A percentile compares a stretch with the other conserved stretches of the same genome.
phyloP scores from a whole-genome alignment of 805 yeast genomes.

The Yamadazyma insecticola region DNA sequence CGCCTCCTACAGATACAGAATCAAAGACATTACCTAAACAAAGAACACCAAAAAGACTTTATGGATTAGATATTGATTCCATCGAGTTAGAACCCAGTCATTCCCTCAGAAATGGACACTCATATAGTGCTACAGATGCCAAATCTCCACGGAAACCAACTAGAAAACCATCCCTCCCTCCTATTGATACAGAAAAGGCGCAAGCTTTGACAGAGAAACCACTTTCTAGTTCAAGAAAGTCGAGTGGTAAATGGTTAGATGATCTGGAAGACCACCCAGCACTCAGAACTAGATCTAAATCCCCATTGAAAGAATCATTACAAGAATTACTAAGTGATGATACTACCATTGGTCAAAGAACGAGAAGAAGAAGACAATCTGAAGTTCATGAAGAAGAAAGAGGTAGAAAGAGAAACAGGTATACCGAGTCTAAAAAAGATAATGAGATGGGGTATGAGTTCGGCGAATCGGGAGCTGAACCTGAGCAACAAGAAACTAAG shows the following conservation, averaged over 20 bases:
- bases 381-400: slow-evolving; percentile 1
- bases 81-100: slow-evolving; percentile 18
- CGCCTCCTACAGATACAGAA: too few relatives aligned
- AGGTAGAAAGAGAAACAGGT: too few relatives aligned
- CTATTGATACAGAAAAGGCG: too few relatives aligned
- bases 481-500: neutral
- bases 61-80: slow-evolving; percentile 17
- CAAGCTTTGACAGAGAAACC: too few relatives aligned
- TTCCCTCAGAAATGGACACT: slow-evolving; percentile 22
- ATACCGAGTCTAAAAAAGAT: slow-evolving; percentile 7
- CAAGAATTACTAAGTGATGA: slow-evolving; percentile 14
- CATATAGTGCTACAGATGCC: slow-evolving; percentile 11
- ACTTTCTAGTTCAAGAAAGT: too few relatives aligned
- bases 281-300: slow-evolving; percentile 28
- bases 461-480: slow-evolving; percentile 1
- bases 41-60: slow-evolving; percentile 8
- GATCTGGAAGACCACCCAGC: slow-evolving; percentile 21
- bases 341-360: slow-evolving; percentile 7
- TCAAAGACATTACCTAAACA: too few relatives aligned
- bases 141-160: slow-evolving; percentile 1
- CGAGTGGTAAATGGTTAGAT: slow-evolving; percentile 2
- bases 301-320: slow-evolving; percentile 26
- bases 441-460: neutral
- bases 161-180: too few relatives aligned
- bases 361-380: slow-evolving; percentile 8